These are phyloP conservation scores for Clarireedia paspali DNA, from an alignment of 2,329 filamentous ascomycete species.

Conservation along the genomic window DNA sequence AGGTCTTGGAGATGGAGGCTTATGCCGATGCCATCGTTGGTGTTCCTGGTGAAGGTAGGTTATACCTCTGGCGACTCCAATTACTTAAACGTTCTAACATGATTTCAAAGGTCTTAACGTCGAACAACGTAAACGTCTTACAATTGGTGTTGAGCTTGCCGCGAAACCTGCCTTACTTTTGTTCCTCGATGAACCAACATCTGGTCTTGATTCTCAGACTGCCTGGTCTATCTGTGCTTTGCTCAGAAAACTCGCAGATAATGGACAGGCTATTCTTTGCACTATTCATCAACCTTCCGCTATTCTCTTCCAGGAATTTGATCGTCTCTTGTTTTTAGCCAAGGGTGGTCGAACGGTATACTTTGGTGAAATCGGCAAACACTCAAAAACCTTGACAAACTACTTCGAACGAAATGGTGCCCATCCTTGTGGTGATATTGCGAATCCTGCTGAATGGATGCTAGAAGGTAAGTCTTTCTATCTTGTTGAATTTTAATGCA, in stretches of 20 bases:
- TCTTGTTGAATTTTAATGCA: background rate
- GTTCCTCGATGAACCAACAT: conserved; percentile 92
- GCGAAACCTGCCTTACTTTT: conserved; percentile 84
- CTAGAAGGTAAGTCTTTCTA: conserved; percentile 34
- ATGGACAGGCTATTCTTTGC: conserved; percentile 88
- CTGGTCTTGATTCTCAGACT: conserved; percentile 86
- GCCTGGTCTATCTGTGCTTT: conserved; percentile 88
- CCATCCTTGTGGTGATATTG: conserved; percentile 52
- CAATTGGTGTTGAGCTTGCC: conserved; percentile 88
- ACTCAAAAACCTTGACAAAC: conserved; percentile 56
- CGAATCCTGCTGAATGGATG: conserved; percentile 83
- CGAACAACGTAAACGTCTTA: conserved; percentile 68
- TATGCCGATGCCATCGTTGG: conserved; percentile 89
- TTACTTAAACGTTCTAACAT: background rate
- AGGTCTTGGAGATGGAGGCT: conserved; percentile 80
- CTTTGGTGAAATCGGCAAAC: conserved; percentile 70
- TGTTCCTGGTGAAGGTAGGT: conserved; percentile 66
- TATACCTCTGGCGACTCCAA: background rate
- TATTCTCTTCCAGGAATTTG: conserved; percentile 88
- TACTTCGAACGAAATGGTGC: conserved; percentile 75
- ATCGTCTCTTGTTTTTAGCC: conserved; percentile 69
- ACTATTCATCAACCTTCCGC: conserved; percentile 97
- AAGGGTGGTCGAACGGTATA: conserved; percentile 73
- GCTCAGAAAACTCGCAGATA: conserved; percentile 81
- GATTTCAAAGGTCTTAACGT: conserved; percentile 50